Percentiles rank a stretch among this genome's conserved stretches.
Evolutionary conservation across 352 stramenopile species (phyloP).

Genomic region (Thraustochytrium sp.): DNA sequence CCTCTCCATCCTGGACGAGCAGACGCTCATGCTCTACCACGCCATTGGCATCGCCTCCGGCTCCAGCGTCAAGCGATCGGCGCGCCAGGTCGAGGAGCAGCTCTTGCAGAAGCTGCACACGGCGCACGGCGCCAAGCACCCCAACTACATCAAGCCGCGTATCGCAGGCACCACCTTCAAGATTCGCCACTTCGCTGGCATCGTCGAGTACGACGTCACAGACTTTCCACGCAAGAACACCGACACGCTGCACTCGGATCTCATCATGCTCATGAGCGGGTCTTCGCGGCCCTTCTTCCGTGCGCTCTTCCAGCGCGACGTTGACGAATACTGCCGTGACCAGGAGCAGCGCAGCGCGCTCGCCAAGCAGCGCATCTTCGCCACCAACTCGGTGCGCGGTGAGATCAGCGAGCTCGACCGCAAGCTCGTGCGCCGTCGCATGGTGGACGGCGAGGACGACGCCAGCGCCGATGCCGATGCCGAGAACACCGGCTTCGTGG

Average conservation of each 20-base stretch:
- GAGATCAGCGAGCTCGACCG: conserved; percentile 30
- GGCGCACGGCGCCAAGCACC: conserved; percentile 69
- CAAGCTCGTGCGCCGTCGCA: conserved; percentile 21
- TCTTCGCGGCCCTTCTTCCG: conserved; percentile 72
- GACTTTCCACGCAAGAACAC: conserved; percentile 95
- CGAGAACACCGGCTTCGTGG: not conserved
- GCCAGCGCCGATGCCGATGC: not conserved
- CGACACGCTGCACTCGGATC: conserved; percentile 86
- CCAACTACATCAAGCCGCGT: conserved; percentile 77
- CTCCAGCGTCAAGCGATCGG: not conserved
- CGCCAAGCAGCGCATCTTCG: not conserved
- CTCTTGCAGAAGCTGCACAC: conserved; percentile 81
- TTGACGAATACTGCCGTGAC: conserved; percentile 62
- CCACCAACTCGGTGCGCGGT: not conserved
- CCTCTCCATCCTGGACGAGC: conserved; percentile 73
- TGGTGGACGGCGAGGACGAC: not conserved
- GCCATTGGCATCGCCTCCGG: conserved; percentile 14
- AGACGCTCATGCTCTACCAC: conserved; percentile 71
- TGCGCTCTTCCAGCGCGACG: conserved; percentile 78
- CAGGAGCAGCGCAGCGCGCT: conserved; percentile 50
- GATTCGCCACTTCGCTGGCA: conserved; percentile 86
- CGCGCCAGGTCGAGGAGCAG: conserved; percentile 72
- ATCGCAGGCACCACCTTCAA: conserved; percentile 52
- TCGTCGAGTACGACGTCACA: conserved; percentile 85
- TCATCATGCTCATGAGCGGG: conserved; percentile 65